Evolutionary conservation across 257 asterid species (phyloP), one percentile per base, ranked within the genome.

Genomic region (Agastache rugosa): DNA sequence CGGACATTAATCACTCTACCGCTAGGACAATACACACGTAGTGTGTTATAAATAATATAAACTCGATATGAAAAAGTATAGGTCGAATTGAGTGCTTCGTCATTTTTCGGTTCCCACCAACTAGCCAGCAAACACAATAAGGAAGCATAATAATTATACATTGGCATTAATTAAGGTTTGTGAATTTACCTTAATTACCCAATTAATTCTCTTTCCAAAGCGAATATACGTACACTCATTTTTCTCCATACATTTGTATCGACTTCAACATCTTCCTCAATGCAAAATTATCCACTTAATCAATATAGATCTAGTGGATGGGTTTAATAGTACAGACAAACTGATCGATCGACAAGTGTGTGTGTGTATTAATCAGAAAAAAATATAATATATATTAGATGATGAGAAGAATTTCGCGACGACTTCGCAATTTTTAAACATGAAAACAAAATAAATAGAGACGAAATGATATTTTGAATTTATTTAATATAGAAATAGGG

Each of bases 111-210:
- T 23, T 22, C 19, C 34, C 63, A 19, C 61, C 61, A 23, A 48
- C 44, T 8, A 39, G 44, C 11, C 44, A 48, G 54, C 54, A 48
- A 22, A 48, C 54, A 48, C 25, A 29, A 14, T 56, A 8, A 31
- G 23, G 66, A 31, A 25, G 25, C 66, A 60, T 8, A 60, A 60
- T 60, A 16, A 60, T 60, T 60, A 31, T 8, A 15, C 66, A 60
- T 60, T 60, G 66, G 31, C 66, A 31, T 29, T 60, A 35, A 31
- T 29, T 60, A 35, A 15, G 45, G 12, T 8, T 16, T 60, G 39
- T 12, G 6, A 23, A 23, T 23, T 56, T 56, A 56, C 8, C 10
- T 7, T 5, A 5, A 31, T 31, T 44, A 45, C 17, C 44, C 12
- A 45, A 12, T 12, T 45, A 14, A 3, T 45, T 51, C 4, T n/a